Evolutionary conservation across 345 rosid species (phyloP), one percentile per base, ranked within the genome.

Genomic region (Lagerstroemia speciosa): DNA sequence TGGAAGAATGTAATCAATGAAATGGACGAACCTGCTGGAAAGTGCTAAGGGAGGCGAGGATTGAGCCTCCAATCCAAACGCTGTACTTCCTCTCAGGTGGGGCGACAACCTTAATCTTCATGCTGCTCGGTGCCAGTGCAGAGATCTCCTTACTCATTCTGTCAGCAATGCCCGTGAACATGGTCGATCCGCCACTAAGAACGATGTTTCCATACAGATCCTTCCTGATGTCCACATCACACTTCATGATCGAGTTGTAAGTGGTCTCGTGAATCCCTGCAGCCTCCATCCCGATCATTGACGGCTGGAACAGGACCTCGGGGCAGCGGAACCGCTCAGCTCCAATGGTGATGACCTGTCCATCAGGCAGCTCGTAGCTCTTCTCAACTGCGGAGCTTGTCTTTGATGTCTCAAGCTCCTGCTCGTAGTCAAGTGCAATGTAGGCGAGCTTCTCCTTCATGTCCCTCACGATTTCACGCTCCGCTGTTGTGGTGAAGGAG

Each of bases 61-160:
- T 86, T 62, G 91, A 86, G 30, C 91, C 91, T 41, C 91, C 91
- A 0, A 84, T 87, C 89, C 91, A 87, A 24, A 87, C 91, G 77
- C 87, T 84, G 60, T 83, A 87, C 73, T 87, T 87, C 83, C 91
- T 84, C 75, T 87, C 91, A 0, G 91, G 89, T 55, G 91, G 91
- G 71, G 91, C 91, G 52, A 86, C 91, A 38, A 86, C 91, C 82
- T 86, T 86, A 63, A 83, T 83, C 82, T 86, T 86, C 90, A 86
- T 86, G 76, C 91, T 84, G 76, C 85, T 84, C 0, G 89, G 91
- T 66, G 89, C 87, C 64, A 87, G 81, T 8, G 91, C 89, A 6
- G 86, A 79, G 74, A 87, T 87, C 71, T 87, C 91, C 76, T 84
- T 87, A 79, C 84, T 84, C 91, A 87, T 87, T 81, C 91, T 84